Evolutionary conservation across 2,329 filamentous ascomycete genomes (phyloP), one percentile per base, ranked within the genome.

Genomic region (Colletotrichum magnum): DNA sequence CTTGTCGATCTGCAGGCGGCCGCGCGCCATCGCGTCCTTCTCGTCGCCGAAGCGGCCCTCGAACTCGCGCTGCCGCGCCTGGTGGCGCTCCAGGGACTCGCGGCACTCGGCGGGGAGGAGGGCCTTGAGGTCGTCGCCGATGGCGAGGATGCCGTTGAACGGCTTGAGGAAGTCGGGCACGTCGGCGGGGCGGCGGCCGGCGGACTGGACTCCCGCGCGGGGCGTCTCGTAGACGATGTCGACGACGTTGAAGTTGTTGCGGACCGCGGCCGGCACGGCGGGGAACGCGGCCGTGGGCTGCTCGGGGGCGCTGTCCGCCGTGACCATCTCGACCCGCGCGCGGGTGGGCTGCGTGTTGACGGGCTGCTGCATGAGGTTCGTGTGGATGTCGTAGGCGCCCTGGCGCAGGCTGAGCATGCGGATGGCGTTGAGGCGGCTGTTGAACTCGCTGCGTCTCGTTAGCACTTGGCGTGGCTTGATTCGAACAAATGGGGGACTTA

Each of bases 321-420:
- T 77, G 2, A 97, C 85, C 70, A 92, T 89, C 80, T 96, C 93
- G 84, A 95, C 94, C 69, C 92, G 91, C 10, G 90, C 94, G 74
- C 94, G 93, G 2, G 94, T 96, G 3, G 96, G 94, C 79, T 99
- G 96, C 88, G 94, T 97, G 76, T 88, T 92, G 71, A 89, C 89
- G 0, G 96, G 95, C 77, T 93, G 97, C 77, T 96, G 94, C 87
- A 98, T 92, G 68, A 88, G 82, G 79, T 99, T 99, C 62, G 96
- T 98, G 82, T 98, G 95, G 28, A 95, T 90, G 75, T 99, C 95
- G 80, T 98, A 98, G 62, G 95, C 88, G 57, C 96, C 96, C 26
- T 88, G 82, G 9, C 92, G 85, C 18, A 68, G 52, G 73, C 93
- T 96, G 51, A 87, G 83, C 70, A 87, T 88, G 63, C 96, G 92